Base-by-base conservation (phyloP, 2,329 filamentous ascomycete genomes). In the Fusarium zealandicum region DNA sequence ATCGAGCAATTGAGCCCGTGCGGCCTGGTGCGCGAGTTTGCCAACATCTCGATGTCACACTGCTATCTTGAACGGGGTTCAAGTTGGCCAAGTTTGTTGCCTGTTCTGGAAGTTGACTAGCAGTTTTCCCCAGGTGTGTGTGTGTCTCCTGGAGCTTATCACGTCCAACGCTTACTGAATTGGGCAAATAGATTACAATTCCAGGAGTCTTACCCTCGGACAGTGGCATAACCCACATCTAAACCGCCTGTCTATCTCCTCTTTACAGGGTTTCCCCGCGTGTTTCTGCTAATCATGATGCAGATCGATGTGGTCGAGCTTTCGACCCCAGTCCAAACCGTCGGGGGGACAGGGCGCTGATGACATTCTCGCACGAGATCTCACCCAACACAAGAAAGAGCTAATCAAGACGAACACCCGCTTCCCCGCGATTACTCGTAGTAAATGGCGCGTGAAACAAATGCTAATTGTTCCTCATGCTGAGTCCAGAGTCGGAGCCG, bases 91-190 rank as follows among this genome's bases (percentile, higher is more conserved):
- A 52, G 6, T 41, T 43, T 33, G 18, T 14, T 54, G 32, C 54
- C 44, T 17, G 13, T 41, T 57, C 5, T 20, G 54, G 54, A 18
- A 55, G 40, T 42, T 41, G 17, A 32, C 52, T 51, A 51, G 54
- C 54, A 55, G 28, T 30, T 44, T n/a, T 36, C n/a, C 18, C 10
- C 6, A 9, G 22, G 37, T 18, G 18, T 30, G 16, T 13, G 12
- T 41, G 22, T 31, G 25, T 9, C 33, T 25, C 18, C 9, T 16
- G 16, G 4, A 31, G 28, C 28, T 31, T 17, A 20, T 18, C 16
- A 2, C 14, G 14, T 12, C 33, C 14, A 11, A 36, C 27, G 30
- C 43, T 46, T 44, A 50, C 54, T 32, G 11, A 17, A 18, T 36
- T 37, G 30, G 45, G 54, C 4, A 22, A 54, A 57, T 54, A 50